phyloP scores from a whole-genome alignment of 495 filamentous ascomycete species.

The Aspergillus heteromorphus region DNA sequence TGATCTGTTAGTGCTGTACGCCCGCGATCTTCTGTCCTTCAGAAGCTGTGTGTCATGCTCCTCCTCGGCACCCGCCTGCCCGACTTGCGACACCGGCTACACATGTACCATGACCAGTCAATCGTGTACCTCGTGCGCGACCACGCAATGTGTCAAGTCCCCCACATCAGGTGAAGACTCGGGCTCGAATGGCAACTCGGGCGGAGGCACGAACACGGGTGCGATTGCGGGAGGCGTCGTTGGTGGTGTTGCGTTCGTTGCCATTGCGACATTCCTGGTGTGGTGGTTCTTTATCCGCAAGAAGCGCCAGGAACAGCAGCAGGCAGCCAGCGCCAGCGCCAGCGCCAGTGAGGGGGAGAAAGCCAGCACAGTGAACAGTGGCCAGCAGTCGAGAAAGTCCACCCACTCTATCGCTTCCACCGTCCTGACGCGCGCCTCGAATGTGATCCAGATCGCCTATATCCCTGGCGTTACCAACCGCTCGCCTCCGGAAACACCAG shows the following conservation, averaged over 20 bases:
- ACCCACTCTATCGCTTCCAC: conserved; percentile 90
- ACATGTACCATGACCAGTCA: conserved; percentile 52
- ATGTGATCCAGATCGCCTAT: conserved; percentile 98
- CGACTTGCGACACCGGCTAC: conserved; percentile 40
- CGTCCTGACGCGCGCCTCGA: conserved; percentile 90
- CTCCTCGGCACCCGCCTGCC: conserved; percentile 42
- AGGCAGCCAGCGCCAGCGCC: no score
- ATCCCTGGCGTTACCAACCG: conserved; percentile 97
- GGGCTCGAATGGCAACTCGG: conserved; percentile 14
- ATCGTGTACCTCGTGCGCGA: conserved; percentile 54
- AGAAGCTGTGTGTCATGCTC: conserved; percentile 44
- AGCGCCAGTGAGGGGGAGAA: conserved; percentile 49
- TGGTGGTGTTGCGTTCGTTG: conserved; percentile 66
- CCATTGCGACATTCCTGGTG: conserved; percentile 66
- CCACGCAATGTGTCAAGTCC: conserved; percentile 50
- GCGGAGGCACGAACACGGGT: conserved; percentile 57
- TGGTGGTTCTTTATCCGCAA: conserved; percentile 86
- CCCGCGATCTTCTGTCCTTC: conserved; percentile 33
- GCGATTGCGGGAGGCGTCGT: conserved; percentile 83
- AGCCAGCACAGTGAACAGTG: conserved; percentile 53
- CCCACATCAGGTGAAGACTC: conserved; percentile 31
- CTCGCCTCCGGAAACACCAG: conserved; percentile 73
- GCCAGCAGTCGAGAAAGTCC: conserved; percentile 77
- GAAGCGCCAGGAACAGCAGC: conserved; percentile 51
- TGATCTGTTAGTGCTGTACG: conserved; percentile 13